Evolutionary conservation across 176 grass and related monocot species (phyloP), one percentile per base, ranked within the genome.

Genomic region (Avena atlantica): DNA sequence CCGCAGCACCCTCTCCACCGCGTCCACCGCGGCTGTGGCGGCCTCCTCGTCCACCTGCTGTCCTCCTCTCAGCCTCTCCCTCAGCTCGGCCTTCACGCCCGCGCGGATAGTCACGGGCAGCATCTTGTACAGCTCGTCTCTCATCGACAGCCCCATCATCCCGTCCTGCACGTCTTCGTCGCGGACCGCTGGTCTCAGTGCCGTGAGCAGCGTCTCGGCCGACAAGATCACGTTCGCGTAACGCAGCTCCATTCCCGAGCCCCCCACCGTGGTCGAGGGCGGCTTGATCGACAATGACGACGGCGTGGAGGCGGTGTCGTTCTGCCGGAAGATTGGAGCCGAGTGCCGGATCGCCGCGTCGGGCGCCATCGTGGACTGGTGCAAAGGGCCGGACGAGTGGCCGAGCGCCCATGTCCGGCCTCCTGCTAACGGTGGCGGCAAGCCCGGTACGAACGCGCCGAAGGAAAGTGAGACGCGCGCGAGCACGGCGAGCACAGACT

Each of bases 51-150:
- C 90, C 64, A 74, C 89, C 1, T 67, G 78, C 62, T 74, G 81
- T 52, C 36, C 89, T 52, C 36, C 89, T 45, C 86, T 80, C 93
- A 89, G 80, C 58, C 84, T 88, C 36, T 91, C 87, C 45, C 91
- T 94, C 78, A 95, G 80, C 78, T 91, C 87, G 16, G 85, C 80
- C 70, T 92, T 94, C 79, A 94, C 83, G 27, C 85, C 82, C 3
- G 58, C 25, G 15, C 92, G 93, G 73, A 98, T 90, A 73, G 81
- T 82, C 68, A 87, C 24, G 19, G 96, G 96, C 36, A 98, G 81
- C 92, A 94, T 91, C 87, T 88, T 83, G 65, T 98, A 94, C 24
- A 98, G 78, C 64, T 86, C 93, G 70, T 91, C 93, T 74, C 96
- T 92, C 78, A 23, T 87, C 19, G 88, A 79, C 37, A 89, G 83